These are phyloP conservation scores for Mollisia scopiformis DNA, from an alignment of 2,329 filamentous ascomycete genomes.

Conservation along the genomic window DNA sequence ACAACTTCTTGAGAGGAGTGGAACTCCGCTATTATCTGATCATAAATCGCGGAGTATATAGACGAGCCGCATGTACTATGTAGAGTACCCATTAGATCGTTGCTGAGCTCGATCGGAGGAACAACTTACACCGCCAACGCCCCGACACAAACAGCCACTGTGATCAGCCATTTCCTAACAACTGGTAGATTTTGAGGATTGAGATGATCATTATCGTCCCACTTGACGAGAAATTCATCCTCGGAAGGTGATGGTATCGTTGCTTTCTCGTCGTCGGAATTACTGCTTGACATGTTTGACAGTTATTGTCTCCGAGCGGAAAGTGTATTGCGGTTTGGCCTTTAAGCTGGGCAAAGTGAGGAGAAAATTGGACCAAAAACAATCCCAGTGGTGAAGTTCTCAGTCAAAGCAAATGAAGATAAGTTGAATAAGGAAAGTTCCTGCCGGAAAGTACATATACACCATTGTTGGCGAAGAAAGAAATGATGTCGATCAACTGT, in stretches of 20 bases:
- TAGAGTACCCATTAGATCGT: neutral
- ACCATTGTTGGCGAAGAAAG: too few relatives aligned
- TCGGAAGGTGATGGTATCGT: neutral
- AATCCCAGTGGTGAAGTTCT: too few relatives aligned
- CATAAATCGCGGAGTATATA: conserved; percentile 80
- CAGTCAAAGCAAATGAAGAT: too few relatives aligned
- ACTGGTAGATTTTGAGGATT: conserved; percentile 70
- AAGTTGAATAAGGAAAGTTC: too few relatives aligned
- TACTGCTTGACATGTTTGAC: neutral
- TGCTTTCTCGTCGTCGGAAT: conserved; percentile 13
- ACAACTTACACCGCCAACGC: conserved; percentile 77
- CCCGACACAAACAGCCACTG: conserved; percentile 70
- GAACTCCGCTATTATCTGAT: conserved; percentile 27
- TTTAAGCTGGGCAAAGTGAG: neutral
- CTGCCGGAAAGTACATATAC: too few relatives aligned
- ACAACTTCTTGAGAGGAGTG: conserved; percentile 40
- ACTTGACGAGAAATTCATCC: conserved; percentile 65
- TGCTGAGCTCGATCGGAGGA: neutral
- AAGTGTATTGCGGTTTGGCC: too few relatives aligned
- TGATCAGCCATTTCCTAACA: conserved; percentile 74
- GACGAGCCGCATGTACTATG: conserved; percentile 80
- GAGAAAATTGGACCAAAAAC: too few relatives aligned
- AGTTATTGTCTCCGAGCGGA: neutral
- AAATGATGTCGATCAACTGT: neutral
- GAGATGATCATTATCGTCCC: conserved; percentile 72